A percentile compares a stretch with the other conserved stretches of the same genome.
Evolutionary conservation across 768 basidiomycete species (phyloP).

Genomic region (Dendrothele bispora): DNA sequence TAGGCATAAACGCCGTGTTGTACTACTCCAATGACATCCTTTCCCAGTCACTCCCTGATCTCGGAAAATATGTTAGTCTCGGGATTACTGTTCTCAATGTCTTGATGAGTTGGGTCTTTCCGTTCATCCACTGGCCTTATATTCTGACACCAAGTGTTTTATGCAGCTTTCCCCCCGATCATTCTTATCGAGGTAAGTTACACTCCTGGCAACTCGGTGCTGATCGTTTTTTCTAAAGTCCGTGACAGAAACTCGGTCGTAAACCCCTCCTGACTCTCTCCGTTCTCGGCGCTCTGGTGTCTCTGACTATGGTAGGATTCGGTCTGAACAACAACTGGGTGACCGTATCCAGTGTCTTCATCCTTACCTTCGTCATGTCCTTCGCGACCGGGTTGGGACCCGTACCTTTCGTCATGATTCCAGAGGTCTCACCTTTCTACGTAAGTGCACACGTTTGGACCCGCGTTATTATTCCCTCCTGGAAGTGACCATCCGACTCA

Average conservation of each 20-base stretch:
- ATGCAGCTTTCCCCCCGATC: constrained; percentile 86
- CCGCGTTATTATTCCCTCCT: too few relatives aligned
- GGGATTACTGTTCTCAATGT: constrained; percentile 86
- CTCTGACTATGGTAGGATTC: constrained; percentile 66
- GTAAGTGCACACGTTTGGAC: constrained; percentile 40
- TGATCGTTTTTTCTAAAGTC: not conserved
- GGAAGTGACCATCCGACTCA: too few relatives aligned
- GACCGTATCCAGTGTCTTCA: constrained; percentile 67
- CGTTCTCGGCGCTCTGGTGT: constrained; percentile 61
- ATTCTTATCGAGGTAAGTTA: constrained; percentile 75
- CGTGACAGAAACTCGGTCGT: constrained; percentile 66
- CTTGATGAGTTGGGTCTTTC: too few relatives aligned
- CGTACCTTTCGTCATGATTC: constrained; percentile 88
- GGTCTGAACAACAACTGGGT: constrained; percentile 65
- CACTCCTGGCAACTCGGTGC: not conserved
- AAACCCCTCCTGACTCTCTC: constrained; percentile 69
- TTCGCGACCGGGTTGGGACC: constrained; percentile 92
- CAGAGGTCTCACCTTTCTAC: constrained; percentile 82
- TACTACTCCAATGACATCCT: constrained; percentile 93
- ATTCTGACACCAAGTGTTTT: too few relatives aligned
- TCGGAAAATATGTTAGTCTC: constrained; percentile 81
- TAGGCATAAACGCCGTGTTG: constrained; percentile 84
- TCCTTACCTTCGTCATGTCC: constrained; percentile 80
- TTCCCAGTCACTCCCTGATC: constrained; percentile 71
- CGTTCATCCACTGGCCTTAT: too few relatives aligned